phyloP scores from a whole-genome alignment of 1,284 basidiomycete genomes.

The Polyporus tsugae region DNA sequence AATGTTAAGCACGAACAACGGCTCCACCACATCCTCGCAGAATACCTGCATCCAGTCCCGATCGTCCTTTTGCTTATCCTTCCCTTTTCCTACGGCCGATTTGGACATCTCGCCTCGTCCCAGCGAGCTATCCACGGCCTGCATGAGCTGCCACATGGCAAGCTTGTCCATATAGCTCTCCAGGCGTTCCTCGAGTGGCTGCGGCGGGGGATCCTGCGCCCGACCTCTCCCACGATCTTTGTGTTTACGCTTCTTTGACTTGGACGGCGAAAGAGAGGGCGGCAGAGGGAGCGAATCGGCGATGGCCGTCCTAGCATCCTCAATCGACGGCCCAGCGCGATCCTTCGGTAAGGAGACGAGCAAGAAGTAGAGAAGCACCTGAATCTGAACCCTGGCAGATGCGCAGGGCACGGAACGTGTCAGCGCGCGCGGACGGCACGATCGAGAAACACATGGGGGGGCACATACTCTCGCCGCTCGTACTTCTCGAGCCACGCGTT shows the following conservation, averaged over 20 bases:
- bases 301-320: slow-evolving; percentile 13
- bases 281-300: slow-evolving; percentile 25
- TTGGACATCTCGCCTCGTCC: slow-evolving; percentile 26
- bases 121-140: slow-evolving; percentile 41
- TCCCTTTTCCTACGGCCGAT: slow-evolving; percentile 31
- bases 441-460: not conserved
- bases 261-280: slow-evolving; percentile 32
- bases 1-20: slow-evolving; percentile 53
- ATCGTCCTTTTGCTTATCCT: slow-evolving; percentile 43
- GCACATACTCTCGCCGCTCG: slow-evolving; percentile 75
- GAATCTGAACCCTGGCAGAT: slow-evolving; percentile 66
- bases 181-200: slow-evolving; percentile 56
- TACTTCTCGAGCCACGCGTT: slow-evolving; percentile 65
- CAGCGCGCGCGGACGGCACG: slow-evolving; percentile 3
- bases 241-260: slow-evolving; percentile 37
- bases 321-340: slow-evolving; percentile 11
- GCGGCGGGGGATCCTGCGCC: slow-evolving; percentile 27
- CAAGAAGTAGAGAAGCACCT: slow-evolving; percentile 72
- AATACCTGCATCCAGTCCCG: slow-evolving; percentile 79
- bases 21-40: slow-evolving; percentile 69
- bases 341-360: slow-evolving; percentile 65
- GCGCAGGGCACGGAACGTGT: slow-evolving; percentile 10
- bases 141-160: slow-evolving; percentile 75
- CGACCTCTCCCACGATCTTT: slow-evolving; percentile 49
- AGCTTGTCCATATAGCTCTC: slow-evolving; percentile 81